phyloP scores from a whole-genome alignment of 257 asterid genomes.

The Nicotiana undulata region DNA sequence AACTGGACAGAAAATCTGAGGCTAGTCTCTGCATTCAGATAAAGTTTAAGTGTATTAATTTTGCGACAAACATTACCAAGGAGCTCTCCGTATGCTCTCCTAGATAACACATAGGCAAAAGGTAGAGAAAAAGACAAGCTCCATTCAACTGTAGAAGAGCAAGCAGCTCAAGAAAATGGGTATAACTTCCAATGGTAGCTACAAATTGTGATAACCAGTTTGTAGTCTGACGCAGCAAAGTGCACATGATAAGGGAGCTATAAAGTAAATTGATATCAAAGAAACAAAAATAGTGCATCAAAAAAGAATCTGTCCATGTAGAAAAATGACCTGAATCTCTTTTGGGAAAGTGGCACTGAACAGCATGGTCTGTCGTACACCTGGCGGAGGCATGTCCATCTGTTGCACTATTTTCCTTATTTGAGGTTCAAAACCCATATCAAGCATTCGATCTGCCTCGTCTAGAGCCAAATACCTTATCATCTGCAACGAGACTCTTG shows the following conservation, averaged over 20 bases:
- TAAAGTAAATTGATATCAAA: neutral
- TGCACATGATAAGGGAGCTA: neutral
- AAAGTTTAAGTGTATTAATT: constrained; percentile 2
- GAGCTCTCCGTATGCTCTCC: neutral
- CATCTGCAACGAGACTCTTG: constrained; percentile 82
- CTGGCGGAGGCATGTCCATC: constrained; percentile 98
- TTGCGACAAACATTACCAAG: neutral
- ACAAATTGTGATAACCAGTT: neutral
- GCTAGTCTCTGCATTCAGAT: constrained; percentile 71
- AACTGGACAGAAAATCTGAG: constrained; percentile 67
- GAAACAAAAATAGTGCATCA: neutral
- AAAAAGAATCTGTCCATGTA: neutral
- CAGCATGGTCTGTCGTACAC: constrained; percentile 83
- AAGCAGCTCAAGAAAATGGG: neutral
- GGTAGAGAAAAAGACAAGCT: neutral
- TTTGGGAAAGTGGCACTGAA: constrained; percentile 96
- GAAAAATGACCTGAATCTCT: constrained; percentile 78
- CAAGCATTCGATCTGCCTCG: constrained; percentile 97
- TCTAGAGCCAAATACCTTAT: constrained; percentile 81
- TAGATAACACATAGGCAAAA: neutral
- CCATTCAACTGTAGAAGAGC: neutral
- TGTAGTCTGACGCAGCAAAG: neutral
- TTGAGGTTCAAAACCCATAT: constrained; percentile 99
- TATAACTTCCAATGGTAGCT: neutral
- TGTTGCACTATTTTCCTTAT: constrained; percentile 93